Evolutionary conservation across 2,329 filamentous ascomycete species (phyloP), one percentile per base, ranked within the genome.

Genomic region (Tolypocladium endophyticum): DNA sequence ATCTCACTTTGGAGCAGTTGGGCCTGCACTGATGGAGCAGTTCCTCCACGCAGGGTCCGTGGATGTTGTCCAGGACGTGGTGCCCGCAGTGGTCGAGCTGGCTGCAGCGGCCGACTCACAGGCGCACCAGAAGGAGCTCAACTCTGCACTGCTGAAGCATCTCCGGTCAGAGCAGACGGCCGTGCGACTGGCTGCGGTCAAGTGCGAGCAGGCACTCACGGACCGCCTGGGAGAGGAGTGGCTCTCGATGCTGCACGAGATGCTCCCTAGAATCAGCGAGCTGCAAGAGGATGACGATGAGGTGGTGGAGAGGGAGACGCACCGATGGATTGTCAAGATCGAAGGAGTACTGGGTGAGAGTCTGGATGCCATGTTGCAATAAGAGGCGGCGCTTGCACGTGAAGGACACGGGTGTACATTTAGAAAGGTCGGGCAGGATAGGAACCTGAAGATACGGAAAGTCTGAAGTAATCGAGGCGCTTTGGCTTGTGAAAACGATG

Each of bases 241-340:
- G 94, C 76, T 99, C 61, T 84, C 87, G 1, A 83, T 95, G 77
- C 73, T 97, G 70, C 91, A 93, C 0, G 94, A 99, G 81, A 97
- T 97, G 88, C 76, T 99, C 71, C 93, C 95, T 25, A 90, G 93
- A 64, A 96, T 99, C 67, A 95, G 90, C 69, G 94, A 99, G 77
- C 74, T 96, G 69, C 88, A 96, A 76, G 94, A 99, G 71, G 94
- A 99, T 71, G 94, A 97, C 66, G 92, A 97, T 70, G 94, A 97
- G 76, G 81, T 82, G 35, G 93, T 99, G 30, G 94, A 99, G 77
- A 80, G 86, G 69, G 92, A 96, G 78, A 93, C 92, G 43, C 84
- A 92, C 70, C 81, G 85, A 68, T 97, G 94, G 93, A 94, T 97
- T 67, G 83, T 87, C 70, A 86, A 87, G 74, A 95, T 99, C 70